These are phyloP conservation scores for Uncinocarpus reesii DNA, from an alignment of 2,329 filamentous ascomycete genomes.

Conservation along the genomic window DNA sequence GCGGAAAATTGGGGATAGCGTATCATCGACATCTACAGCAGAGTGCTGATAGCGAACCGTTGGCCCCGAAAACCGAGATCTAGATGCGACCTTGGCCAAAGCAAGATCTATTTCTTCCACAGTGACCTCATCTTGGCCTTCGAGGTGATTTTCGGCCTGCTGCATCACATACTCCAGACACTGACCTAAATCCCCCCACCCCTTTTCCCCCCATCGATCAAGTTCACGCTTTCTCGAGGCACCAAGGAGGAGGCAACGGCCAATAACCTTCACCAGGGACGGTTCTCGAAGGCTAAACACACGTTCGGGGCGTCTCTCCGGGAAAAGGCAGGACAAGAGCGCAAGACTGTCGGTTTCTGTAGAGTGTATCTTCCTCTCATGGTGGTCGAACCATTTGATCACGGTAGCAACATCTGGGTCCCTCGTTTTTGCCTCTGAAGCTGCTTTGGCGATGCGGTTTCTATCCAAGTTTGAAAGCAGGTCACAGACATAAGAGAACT, in stretches of 20 bases:
- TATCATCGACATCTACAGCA: slow-evolving; percentile 34
- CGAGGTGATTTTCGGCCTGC: slow-evolving; percentile 43
- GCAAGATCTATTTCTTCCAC: slow-evolving; percentile 62
- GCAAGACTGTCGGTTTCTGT: slow-evolving; percentile 50
- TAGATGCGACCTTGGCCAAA: slow-evolving; percentile 57
- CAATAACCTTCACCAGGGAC: slow-evolving; percentile 56
- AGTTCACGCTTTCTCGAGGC: slow-evolving; percentile 52
- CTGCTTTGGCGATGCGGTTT: slow-evolving; percentile 31
- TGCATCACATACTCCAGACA: slow-evolving; percentile 58
- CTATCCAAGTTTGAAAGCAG: slow-evolving; percentile 59
- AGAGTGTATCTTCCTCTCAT: slow-evolving; percentile 50
- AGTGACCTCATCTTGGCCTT: slow-evolving; percentile 41
- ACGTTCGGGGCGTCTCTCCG: slow-evolving; percentile 64
- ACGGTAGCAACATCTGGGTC: slow-evolving; percentile 40
- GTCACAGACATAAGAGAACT: slow-evolving; percentile 62
- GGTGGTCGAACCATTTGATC: slow-evolving; percentile 56
- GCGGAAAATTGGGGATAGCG: slow-evolving; percentile 49
- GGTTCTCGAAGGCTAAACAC: slow-evolving; percentile 60
- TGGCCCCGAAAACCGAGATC: slow-evolving; percentile 60
- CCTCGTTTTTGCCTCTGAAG: slow-evolving; percentile 23
- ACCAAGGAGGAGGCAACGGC: slow-evolving; percentile 55
- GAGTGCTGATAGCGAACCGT: slow-evolving; percentile 41
- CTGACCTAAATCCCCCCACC: slow-evolving; percentile 57
- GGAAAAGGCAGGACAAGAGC: slow-evolving; percentile 64
- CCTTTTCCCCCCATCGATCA: slow-evolving; percentile 49